Evolutionary conservation across 75 land plant species (phyloP).

Genomic region (Isoetes taiwanensis): DNA sequence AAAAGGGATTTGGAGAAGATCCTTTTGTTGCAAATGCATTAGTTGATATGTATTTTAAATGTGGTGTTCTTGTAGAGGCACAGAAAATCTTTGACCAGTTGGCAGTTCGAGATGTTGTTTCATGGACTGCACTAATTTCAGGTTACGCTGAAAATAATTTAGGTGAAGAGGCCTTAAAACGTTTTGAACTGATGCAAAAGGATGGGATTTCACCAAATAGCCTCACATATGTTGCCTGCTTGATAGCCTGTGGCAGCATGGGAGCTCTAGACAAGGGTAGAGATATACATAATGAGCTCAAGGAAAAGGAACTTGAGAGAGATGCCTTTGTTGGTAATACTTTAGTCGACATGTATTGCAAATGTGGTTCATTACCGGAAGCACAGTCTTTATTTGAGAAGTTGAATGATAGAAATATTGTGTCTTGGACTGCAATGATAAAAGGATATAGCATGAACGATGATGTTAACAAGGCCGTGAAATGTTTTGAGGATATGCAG

Average conservation of each 20-base stretch:
- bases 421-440: background rate
- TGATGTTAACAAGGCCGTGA: background rate
- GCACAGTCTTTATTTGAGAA: background rate
- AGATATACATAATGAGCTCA: background rate
- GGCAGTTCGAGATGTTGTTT: background rate
- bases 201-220: background rate
- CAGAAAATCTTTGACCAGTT: background rate
- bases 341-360: background rate
- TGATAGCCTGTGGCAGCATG: background rate
- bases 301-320: background rate
- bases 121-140: background rate
- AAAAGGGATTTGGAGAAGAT: too few relatives aligned
- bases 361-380: background rate
- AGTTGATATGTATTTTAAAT: too few relatives aligned
- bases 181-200: background rate
- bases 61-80: background rate
- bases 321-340: slow-evolving; percentile 4
- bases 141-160: background rate
- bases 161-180: background rate
- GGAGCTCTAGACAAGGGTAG: background rate
- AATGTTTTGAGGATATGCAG: background rate
- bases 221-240: background rate
- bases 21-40: too few relatives aligned
- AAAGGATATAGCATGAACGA: background rate
- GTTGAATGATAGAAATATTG: background rate